Conservation (phyloP, 495 filamentous ascomycete genomes). For the Venustampulla echinocandica region DNA sequence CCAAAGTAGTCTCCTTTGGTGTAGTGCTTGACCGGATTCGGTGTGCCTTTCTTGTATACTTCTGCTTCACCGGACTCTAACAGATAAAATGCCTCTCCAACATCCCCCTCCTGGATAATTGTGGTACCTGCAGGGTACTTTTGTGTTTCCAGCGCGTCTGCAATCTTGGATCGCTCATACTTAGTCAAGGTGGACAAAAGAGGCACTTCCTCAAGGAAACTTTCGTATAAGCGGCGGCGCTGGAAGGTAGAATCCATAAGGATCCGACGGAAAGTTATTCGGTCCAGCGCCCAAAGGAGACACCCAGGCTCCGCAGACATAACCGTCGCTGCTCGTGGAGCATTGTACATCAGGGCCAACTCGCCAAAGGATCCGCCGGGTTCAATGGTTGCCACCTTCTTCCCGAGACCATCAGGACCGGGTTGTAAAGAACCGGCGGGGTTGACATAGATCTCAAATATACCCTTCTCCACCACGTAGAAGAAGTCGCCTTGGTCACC, state of each 20-base stretch:
- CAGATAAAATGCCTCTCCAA: conserved; percentile 86
- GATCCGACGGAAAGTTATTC: conserved; percentile 93
- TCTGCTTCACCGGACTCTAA: conserved; percentile 85
- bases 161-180: conserved; percentile 94
- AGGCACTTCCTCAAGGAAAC: conserved; percentile 93
- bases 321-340: conserved; percentile 93
- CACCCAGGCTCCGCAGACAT: conserved; percentile 69
- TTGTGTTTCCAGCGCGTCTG: conserved; percentile 84
- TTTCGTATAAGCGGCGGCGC: conserved; percentile 91
- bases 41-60: conserved; percentile 60
- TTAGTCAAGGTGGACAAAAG: conserved; percentile 75
- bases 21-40: conserved; percentile 65
- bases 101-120: conserved; percentile 89
- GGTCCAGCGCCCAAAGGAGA: conserved; percentile 89
- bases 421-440: conserved; percentile 66
- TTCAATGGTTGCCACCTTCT: conserved; percentile 71
- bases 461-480: conserved; percentile 88
- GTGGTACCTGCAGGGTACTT: conserved; percentile 71
- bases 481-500: conserved; percentile 96
- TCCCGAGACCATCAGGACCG: conserved; percentile 76
- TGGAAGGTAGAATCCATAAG: conserved; percentile 98
- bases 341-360: conserved; percentile 96
- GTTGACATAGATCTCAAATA: conserved; percentile 90
- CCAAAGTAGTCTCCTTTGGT: conserved; percentile 94
- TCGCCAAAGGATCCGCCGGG: conserved; percentile 96